These are phyloP conservation scores for Fraxinus velutina DNA, from an alignment of 305 asterid species.

Conservation along the genomic window DNA sequence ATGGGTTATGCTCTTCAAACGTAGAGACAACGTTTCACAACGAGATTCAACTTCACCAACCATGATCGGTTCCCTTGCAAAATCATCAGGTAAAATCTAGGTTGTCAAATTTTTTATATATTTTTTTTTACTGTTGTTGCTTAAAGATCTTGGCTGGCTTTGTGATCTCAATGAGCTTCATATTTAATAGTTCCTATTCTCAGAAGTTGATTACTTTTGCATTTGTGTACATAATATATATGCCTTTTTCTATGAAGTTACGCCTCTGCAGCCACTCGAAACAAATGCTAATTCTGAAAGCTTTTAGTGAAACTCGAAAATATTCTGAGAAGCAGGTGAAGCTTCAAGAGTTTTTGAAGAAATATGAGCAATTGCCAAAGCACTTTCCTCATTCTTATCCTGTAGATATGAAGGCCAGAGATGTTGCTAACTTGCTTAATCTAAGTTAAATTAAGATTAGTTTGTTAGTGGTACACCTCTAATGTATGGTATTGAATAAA, in stretches of 20 bases:
- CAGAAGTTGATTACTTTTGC: background rate
- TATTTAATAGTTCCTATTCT: background rate
- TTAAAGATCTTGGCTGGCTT: background rate
- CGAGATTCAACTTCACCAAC: constrained; percentile 56
- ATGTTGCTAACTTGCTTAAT: background rate
- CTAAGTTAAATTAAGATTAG: background rate
- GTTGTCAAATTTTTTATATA: background rate
- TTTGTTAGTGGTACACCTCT: background rate
- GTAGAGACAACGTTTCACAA: constrained; percentile 34
- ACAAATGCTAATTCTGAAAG: background rate
- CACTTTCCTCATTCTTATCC: background rate
- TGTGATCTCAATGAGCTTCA: background rate
- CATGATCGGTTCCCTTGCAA: constrained; percentile 52
- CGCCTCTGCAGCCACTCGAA: background rate
- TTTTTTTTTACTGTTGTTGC: background rate
- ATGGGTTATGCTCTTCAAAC: constrained; percentile 57
- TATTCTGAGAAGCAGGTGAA: background rate
- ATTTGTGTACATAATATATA: background rate
- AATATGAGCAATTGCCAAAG: background rate
- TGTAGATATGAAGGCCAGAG: background rate
- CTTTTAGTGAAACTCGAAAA: background rate
- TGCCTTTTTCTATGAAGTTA: background rate
- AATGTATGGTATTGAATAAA: background rate
- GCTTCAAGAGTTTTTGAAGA: background rate
- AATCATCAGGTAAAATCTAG: constrained; percentile 66